phyloP scores from a whole-genome alignment of 2,329 filamentous ascomycete genomes.

The Colletotrichum sp. region DNA sequence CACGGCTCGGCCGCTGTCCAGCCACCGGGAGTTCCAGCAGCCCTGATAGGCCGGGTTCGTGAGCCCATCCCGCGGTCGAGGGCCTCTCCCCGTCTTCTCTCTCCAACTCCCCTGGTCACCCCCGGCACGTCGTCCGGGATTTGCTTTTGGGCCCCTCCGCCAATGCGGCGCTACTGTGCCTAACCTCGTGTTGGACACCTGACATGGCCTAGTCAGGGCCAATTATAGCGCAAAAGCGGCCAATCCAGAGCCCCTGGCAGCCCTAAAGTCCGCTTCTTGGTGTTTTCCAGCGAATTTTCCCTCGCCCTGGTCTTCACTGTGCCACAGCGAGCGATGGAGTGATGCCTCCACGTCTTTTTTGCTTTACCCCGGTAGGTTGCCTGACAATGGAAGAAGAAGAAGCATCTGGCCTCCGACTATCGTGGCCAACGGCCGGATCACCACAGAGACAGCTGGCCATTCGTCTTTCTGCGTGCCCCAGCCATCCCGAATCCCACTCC shows the following conservation, averaged over 20 bases:
- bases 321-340: not conserved
- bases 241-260: not conserved
- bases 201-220: not conserved
- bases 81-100: not conserved
- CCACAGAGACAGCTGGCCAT: constrained; percentile 7
- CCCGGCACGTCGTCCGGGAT: not conserved
- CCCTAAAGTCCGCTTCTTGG: not conserved
- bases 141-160: constrained; percentile 1
- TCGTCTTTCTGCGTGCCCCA: not conserved
- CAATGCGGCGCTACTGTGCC: constrained; percentile 19
- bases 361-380: not conserved
- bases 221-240: constrained; percentile 5
- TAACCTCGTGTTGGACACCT: constrained; percentile 16
- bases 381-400: not conserved
- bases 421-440: not conserved
- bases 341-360: not conserved
- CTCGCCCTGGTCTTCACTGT: not conserved
- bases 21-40: not conserved
- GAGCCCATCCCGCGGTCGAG: not conserved
- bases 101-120: not conserved
- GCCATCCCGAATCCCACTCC: not conserved
- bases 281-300: not conserved
- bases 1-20: not conserved
- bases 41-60: constrained; percentile 5
- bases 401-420: not conserved